Evolutionary conservation across 2,329 filamentous ascomycete genomes (phyloP), one percentile per base, ranked within the genome.

Genomic region (Aspergillus sojae): DNA sequence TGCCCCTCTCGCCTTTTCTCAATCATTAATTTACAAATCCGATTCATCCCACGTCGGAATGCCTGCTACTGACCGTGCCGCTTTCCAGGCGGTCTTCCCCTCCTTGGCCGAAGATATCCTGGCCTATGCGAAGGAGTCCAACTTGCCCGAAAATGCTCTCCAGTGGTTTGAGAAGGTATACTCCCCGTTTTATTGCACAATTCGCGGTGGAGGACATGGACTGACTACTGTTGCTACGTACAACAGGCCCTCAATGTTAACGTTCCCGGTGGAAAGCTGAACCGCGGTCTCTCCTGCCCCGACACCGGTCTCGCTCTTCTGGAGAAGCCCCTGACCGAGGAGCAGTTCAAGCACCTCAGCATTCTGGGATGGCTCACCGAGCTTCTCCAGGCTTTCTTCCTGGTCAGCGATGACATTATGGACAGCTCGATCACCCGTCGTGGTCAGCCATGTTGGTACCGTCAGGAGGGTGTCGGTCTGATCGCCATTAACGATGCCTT

Each of bases 331-430:
- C 88, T 98, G 68, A 87, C 83, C 68, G 86, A 92, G 66, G 87
- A 94, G 63, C 91, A 98, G 81, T 96, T 94, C 85, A 95, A 96
- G 84, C 85, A 92, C 71, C 85, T 94, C 55, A 92, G 93, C 52
- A 91, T 92, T 21, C 87, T 99, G 21, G 95, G 95, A 75, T 99
- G 95, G 95, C 89, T 97, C 86, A 96, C 96, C 67, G 95, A 99
- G 86, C 88, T 99, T 57, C 91, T 99, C 39, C 95, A 99, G 83
- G 94, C 95, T 69, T 98, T 97, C 86, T 98, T 99, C 88, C 89
- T 99, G 63, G 95, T 99, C 69, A 93, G 92, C 52, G 95, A 99
- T 82, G 95, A 99, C 80, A 97, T 99, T 75, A 99, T 99, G 95
- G 95, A 99, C 83, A 82, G 86, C 73, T 96, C 91, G 79, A 95